Evolutionary conservation across 345 rosid species (phyloP), one percentile per base, ranked within the genome.

Genomic region (Lepidium didymum): DNA sequence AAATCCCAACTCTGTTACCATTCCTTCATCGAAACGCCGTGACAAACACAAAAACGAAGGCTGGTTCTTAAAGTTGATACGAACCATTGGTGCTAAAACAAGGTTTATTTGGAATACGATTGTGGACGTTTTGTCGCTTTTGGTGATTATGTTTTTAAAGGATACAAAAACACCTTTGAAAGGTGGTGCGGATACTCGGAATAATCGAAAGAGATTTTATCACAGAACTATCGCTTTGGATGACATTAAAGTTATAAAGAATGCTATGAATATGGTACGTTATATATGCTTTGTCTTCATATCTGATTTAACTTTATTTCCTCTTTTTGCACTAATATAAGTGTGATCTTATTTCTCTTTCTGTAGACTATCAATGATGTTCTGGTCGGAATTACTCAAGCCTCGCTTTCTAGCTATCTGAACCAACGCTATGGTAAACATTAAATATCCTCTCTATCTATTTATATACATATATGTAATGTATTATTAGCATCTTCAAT

Each of bases 281-380:
- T 55, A 15, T 16, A 10, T n/a, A n/a, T n/a, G n/a, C 4, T 44
- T 44, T 16, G 16, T 15, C 21, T 44, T 44, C 49, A 44, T 15
- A 15, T 7, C 49, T 44, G 5, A 7, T 14, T 44, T 47, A 16
- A 16, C 23, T 49, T 21, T 49, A 31, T 6, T 49, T 10, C 4
- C 3, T 23, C 7, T 54, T 19, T 54, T 31, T 7, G 27, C 1
- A n/a, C n/a, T n/a, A n/a, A n/a, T n/a, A n/a, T n/a, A n/a, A n/a
- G n/a, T n/a, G n/a, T n/a, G n/a, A n/a, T n/a, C n/a, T n/a, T n/a
- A n/a, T n/a, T n/a, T n/a, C n/a, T n/a, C n/a, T n/a, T n/a, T n/a
- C n/a, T n/a, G 0, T 59, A 88, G 95, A 86, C 95, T 10, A 43
- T 86, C 69, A 86, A 84, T 14, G 91, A 88, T 65, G 87, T 88